Evolutionary conservation across 2,329 filamentous ascomycete genomes (phyloP).

Genomic region (Colletotrichum trifolii): DNA sequence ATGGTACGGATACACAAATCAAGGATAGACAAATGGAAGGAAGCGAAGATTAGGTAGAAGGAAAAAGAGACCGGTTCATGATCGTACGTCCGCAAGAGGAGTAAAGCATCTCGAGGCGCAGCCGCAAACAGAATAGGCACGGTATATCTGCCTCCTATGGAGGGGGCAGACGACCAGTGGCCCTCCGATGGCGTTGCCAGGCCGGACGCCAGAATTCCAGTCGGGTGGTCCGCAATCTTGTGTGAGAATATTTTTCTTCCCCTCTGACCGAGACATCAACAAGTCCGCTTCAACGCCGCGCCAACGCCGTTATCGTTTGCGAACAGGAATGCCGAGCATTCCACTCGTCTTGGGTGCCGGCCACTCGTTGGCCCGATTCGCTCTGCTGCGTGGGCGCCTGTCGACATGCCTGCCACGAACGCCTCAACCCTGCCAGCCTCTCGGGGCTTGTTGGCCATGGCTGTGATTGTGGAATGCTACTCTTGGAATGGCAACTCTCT

Average conservation of each 20-base stretch:
- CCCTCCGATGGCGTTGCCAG: slow-evolving; percentile 1
- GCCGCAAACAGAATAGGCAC: slow-evolving; percentile 11
- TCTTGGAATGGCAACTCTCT: slow-evolving; percentile 20
- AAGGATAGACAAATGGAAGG: neutral
- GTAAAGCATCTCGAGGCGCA: neutral
- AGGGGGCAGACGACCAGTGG: neutral
- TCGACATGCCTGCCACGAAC: neutral
- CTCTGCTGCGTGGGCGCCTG: neutral
- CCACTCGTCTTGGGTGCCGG: neutral
- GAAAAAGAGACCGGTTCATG: neutral
- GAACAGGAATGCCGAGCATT: slow-evolving; percentile 14
- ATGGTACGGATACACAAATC: slow-evolving; percentile 1
- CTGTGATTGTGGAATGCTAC: slow-evolving; percentile 18
- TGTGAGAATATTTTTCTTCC: slow-evolving; percentile 1
- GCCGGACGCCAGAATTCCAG: slow-evolving; percentile 15
- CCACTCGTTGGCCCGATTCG: neutral
- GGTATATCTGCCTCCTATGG: slow-evolving; percentile 8
- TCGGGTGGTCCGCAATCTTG: slow-evolving; percentile 13
- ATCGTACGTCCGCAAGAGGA: slow-evolving; percentile 28
- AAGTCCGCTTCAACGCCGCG: slow-evolving; percentile 23
- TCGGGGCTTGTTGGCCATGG: slow-evolving; percentile 8
- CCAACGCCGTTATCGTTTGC: slow-evolving; percentile 27
- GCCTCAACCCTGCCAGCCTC: neutral
- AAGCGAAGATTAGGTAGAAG: slow-evolving; percentile 2
- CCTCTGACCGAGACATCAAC: slow-evolving; percentile 29